Conservation (phyloP, 768 basidiomycete genomes). For the Tricholomella constricta region DNA sequence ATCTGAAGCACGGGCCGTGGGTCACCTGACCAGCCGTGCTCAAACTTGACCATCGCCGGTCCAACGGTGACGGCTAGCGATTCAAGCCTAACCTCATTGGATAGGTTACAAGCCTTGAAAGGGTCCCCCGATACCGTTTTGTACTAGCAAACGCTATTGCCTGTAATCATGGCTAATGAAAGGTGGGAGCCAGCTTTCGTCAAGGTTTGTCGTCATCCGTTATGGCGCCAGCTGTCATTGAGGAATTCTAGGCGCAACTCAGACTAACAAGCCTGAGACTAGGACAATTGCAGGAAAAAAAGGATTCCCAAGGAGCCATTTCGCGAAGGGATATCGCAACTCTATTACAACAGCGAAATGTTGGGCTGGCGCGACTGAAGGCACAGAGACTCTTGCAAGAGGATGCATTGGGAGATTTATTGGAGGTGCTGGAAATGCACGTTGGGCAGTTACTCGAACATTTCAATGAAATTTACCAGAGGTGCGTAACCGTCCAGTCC, state of each 20-base stretch:
- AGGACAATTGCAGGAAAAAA: slow-evolving; percentile 69
- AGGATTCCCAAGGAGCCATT: slow-evolving; percentile 64
- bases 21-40: too few species aligned
- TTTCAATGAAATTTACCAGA: slow-evolving; percentile 55
- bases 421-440: slow-evolving; percentile 68
- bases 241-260: slow-evolving; percentile 54
- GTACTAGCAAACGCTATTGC: too few species aligned
- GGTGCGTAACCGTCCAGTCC: slow-evolving; percentile 32
- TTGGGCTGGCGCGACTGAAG: slow-evolving; percentile 69
- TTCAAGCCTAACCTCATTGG: too few species aligned
- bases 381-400: slow-evolving; percentile 67
- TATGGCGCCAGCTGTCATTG: slow-evolving; percentile 4
- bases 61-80: too few species aligned
- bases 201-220: slow-evolving; percentile 31
- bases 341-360: slow-evolving; percentile 59
- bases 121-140: too few species aligned
- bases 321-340: slow-evolving; percentile 70
- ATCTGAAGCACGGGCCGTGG: too few species aligned
- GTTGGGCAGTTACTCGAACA: slow-evolving; percentile 63
- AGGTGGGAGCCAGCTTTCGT: slow-evolving; percentile 38
- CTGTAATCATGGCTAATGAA: slow-evolving; percentile 14
- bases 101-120: too few species aligned
- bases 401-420: slow-evolving; percentile 59
- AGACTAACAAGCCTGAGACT: slow-evolving; percentile 64
- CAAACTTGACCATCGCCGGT: too few species aligned